phyloP scores from a whole-genome alignment of 1,284 basidiomycete genomes.

The Trametes hirsuta region DNA sequence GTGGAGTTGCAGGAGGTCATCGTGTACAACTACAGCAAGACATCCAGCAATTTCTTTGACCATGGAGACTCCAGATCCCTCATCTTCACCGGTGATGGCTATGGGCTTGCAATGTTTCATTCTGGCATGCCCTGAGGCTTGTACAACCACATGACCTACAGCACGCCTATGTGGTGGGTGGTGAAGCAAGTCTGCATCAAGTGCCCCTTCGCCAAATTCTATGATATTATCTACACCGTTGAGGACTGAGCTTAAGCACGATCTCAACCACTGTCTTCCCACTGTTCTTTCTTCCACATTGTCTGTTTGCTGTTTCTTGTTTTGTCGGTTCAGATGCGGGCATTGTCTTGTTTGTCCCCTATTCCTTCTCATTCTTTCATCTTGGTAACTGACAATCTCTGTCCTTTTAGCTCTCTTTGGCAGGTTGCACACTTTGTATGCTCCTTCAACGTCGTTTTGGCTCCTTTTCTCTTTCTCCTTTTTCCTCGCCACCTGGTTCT shows the following conservation, averaged over 20 bases:
- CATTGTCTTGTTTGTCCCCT: no score
- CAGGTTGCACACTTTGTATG: no score
- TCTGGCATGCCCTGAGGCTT: constrained; percentile 29
- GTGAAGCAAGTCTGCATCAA: constrained; percentile 24
- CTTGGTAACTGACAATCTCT: no score
- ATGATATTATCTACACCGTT: constrained; percentile 2
- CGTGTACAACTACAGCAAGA: constrained; percentile 27
- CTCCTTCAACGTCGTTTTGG: no score
- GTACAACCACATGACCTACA: constrained; percentile 31
- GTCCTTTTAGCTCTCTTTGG: no score
- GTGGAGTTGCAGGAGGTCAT: constrained; percentile 15
- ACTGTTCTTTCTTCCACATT: constrained; percentile 1
- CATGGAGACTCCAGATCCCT: constrained; percentile 32
- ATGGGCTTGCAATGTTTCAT: constrained; percentile 30
- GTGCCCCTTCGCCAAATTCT: constrained; percentile 1
- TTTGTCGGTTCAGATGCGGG: no score
- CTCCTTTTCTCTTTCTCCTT: no score
- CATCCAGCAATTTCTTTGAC: constrained; percentile 25
- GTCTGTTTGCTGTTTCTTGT: neutral
- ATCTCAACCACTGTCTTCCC: neutral
- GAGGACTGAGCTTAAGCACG: neutral
- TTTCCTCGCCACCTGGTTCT: no score
- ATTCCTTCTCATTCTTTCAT: no score
- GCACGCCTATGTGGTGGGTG: constrained; percentile 27
- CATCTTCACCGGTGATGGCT: constrained; percentile 33